phyloP scores from a whole-genome alignment of 257 asterid genomes.

The Thymus quinquecostatus region DNA sequence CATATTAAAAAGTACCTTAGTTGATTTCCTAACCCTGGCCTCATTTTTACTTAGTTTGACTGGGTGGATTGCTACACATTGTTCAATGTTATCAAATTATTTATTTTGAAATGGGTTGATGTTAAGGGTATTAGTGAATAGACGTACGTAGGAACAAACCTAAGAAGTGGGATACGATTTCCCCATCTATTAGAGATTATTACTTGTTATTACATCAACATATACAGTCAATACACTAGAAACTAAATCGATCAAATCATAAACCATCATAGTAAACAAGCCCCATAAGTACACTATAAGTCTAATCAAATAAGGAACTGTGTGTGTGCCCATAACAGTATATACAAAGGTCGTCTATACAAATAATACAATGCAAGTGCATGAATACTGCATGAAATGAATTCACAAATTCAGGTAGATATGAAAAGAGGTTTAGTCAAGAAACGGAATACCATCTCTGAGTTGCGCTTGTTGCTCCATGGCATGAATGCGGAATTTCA shows the following conservation, averaged over 20 bases:
- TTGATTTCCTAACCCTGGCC: background rate
- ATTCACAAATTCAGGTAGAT: background rate
- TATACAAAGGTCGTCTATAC: background rate
- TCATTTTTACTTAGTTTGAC: background rate
- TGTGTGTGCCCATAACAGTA: no score
- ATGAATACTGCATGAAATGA: background rate
- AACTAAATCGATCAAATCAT: background rate
- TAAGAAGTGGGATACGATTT: background rate
- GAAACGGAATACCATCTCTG: constrained; percentile 68
- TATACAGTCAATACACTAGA: background rate
- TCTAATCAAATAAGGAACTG: no score
- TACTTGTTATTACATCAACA: background rate
- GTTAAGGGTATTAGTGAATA: background rate
- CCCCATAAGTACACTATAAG: background rate
- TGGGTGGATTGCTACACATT: background rate
- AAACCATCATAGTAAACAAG: background rate
- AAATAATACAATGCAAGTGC: background rate
- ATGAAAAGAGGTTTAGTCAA: background rate
- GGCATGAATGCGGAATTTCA: constrained; percentile 84
- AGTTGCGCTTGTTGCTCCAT: constrained; percentile 87
- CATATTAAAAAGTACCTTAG: background rate
- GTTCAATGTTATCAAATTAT: background rate
- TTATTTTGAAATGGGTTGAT: background rate
- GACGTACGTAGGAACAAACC: background rate
- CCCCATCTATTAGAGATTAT: background rate